Evolutionary conservation across 202 grass and related monocot species (phyloP), one percentile per base, ranked within the genome.

Genomic region (Carex arenaria): DNA sequence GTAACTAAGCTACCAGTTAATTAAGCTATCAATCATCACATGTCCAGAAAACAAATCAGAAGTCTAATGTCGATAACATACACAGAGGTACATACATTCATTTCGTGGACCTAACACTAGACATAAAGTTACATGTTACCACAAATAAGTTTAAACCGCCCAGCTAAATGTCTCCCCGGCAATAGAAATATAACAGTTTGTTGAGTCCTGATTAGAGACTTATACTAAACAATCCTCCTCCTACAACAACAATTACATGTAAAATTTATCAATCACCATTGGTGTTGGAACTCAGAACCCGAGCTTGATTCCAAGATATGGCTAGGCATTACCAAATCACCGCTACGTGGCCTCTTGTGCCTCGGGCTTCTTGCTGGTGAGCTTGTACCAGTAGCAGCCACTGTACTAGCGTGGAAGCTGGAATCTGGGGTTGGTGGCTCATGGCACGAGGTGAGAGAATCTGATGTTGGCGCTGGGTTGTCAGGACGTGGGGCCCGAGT

Each of bases 251-350:
- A 61, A 38, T 20, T 53, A 78, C 53, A 60, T 11, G 45, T 59
- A 56, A 56, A 77, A 77, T 55, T 59, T 38, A 78, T 78, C 17
- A 77, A 59, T 78, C 73, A 78, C 60, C 47, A 84, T 62, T 76
- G 88, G 36, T 93, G 93, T 62, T 92, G 86, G 55, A 96, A 87
- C 55, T 96, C 93, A n/a, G 89, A 67, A 51, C 93, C 96, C 0
- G 93, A 91, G 82, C 97, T 94, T 10, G 91, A 96, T 86, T 96
- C 97, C 0, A 99, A 89, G 70, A 96, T 96, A 83, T 88, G 84
- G 20, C 84, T 64, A 4, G 87, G 72, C 68, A 90, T 86, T 43
- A 91, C 51, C 5, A 92, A 80, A 7, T 94, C 91, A 1, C 67
- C 43, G 19, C 71, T 94, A 64, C 84, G 43, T 75, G 84, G 71